Base-by-base conservation (phyloP, 495 filamentous ascomycete genomes). In the Pseudevernia furfuracea region DNA sequence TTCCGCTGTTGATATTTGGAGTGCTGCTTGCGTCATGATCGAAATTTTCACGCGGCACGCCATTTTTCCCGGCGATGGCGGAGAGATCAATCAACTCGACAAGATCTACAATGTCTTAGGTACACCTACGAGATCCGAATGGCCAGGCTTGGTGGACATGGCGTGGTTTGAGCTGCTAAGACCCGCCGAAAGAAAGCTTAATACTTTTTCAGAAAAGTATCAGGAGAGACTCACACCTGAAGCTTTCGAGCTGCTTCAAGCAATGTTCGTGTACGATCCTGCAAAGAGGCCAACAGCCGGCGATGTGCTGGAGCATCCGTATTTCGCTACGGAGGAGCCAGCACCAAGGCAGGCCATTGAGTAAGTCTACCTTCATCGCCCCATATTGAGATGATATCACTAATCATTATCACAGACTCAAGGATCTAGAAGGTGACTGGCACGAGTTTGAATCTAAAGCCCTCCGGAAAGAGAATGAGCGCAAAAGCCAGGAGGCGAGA, bases 361-460 rank as follows among this genome's bases (percentile, higher is more conserved):
- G 88, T 95, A 85, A 74, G 89, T 84, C 52, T 46, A 25, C n/a
- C 28, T 58, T 30, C 19, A 58, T 58, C 61, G 2, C 56, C 28
- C 2, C 17, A 57, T 55, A 63, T 46, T 30, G 60, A 17, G 25
- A 30, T 71, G 58, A 64, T 58, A 12, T 58, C 62, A 44, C 72
- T 79, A 74, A 78, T 56, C 28, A 19, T 32, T 37, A 41, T 58
- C n/a, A 34, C 62, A 95, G 90, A 69, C 81, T 99, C 62, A 84
- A 87, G 66, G 82, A 89, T 66, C 82, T 97, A 30, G 84, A 92
- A 71, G 95, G 95, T 48, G 95, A 99, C 68, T 99, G 95, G 95
- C 95, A 99, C 69, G 95, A 99, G 71, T 96, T 97, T 72, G 95
- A 99, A 79, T 95, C 90, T 30, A 99, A 99, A 79, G 91, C 92